Base-by-base conservation (phyloP, 192 early-diverging fungal genomes). In the Umbelopsis sp. region DNA sequence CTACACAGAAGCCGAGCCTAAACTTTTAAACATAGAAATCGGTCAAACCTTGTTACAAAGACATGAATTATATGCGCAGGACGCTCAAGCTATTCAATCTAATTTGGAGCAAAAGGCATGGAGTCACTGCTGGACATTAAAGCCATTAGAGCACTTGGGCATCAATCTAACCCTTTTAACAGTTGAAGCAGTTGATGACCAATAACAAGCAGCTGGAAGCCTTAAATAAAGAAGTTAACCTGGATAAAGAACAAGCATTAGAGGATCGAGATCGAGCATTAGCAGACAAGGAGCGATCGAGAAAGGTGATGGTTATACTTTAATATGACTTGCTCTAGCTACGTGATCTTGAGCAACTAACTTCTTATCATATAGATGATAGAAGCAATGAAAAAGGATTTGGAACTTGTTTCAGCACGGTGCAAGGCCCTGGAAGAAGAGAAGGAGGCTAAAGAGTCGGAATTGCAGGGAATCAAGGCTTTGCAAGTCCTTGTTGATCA, bases 41-140 rank as follows among this genome's bases (percentile, higher is more conserved):
- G 82, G 82, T 22, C 82, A 83, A 52, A 69, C 74, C 12, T 61
- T 83, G 48, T 66, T 83, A 30, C 71, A 74, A 7, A 78, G 74
- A 50, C 79, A 83, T 67, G 79, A 81, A n/a, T 16, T 50, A 11
- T 69, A 65, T 66, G 68, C 78, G 45, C n/a, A n/a, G 15, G 71
- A 83, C 65, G 46, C 71, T 15, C 71, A 71, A 33, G 48, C 74
- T 48, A 69, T 66, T 13, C 69, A 68, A 46, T 18, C n/a, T 30
- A 37, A 52, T 41, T 69, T 83, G 33, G 64, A 78, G 55, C 71
- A 69, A 25, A 74, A 81, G 77, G 82, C 81, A 69, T 21, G 30
- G 13, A 45, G 16, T n/a, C 4, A 3, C 30, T 27, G 13, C 1
- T 61, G 30, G 12, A 25, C 12, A 47, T 30, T 67, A 37, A 27